Evolutionary conservation across 805 yeast species (phyloP).

Genomic region (Kluyveromyces dobzhanskii): DNA sequence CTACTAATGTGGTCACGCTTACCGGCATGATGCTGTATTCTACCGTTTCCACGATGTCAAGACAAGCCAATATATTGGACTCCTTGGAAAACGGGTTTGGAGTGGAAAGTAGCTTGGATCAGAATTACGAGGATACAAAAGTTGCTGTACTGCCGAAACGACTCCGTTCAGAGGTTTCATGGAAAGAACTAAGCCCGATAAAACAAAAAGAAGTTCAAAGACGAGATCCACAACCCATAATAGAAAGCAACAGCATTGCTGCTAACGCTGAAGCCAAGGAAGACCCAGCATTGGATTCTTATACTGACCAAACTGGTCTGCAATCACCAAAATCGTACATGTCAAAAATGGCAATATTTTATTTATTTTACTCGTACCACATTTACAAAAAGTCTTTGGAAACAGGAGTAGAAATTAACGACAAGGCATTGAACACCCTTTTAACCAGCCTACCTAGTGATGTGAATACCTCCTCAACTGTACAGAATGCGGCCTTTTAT

Average conservation of each 20-base stretch:
- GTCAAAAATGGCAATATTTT: constrained; percentile 22
- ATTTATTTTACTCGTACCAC: constrained; percentile 23
- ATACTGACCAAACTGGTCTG: background rate
- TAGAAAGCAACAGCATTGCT: background rate
- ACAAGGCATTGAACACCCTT: background rate
- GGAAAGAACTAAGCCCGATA: background rate
- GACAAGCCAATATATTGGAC: constrained; percentile 7
- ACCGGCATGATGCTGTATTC: constrained; percentile 29
- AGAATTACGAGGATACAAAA: background rate
- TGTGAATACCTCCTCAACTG: background rate
- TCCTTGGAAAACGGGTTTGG: constrained; percentile 3
- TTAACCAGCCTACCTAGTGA: background rate
- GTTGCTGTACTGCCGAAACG: background rate
- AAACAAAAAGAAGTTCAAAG: too few relatives aligned
- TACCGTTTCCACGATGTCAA: constrained; percentile 18
- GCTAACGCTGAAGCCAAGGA: background rate
- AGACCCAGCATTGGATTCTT: background rate
- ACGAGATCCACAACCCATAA: background rate
- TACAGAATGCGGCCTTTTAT: constrained; percentile 13
- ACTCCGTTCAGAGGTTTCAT: background rate
- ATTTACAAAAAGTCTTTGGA: constrained; percentile 14
- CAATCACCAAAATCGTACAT: constrained; percentile 7
- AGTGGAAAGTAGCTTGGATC: background rate
- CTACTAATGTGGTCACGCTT: constrained; percentile 30
- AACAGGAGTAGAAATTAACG: constrained; percentile 1